Evolutionary conservation across 495 filamentous ascomycete species (phyloP).

Genomic region (Penicillium tannophilum): DNA sequence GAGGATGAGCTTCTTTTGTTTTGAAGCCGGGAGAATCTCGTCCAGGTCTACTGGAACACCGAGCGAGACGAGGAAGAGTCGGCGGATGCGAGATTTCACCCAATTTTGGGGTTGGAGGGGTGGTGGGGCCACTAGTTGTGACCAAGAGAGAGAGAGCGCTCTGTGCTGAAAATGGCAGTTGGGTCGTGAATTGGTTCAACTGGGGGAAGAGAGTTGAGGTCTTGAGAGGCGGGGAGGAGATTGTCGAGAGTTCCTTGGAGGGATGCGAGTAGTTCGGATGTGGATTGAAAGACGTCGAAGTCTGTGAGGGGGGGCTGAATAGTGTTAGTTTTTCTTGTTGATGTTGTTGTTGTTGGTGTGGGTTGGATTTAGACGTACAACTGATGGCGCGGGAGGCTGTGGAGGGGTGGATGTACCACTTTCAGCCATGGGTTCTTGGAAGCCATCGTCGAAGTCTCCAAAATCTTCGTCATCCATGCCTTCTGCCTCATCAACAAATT

Average conservation of each 20-base stretch:
- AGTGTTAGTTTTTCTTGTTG: not conserved
- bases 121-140: constrained; percentile 91
- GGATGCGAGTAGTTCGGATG: constrained; percentile 47
- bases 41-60: constrained; percentile 96
- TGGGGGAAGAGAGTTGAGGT: constrained; percentile 42
- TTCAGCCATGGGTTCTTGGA: constrained; percentile 60
- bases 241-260: constrained; percentile 54
- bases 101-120: constrained; percentile 96
- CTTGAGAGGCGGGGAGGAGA: constrained; percentile 55
- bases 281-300: constrained; percentile 62
- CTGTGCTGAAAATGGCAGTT: constrained; percentile 55
- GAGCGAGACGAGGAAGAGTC: constrained; percentile 92
- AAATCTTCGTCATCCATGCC: constrained; percentile 71
- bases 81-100: constrained; percentile 94
- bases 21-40: constrained; percentile 93
- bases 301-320: constrained; percentile 69
- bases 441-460: constrained; percentile 88
- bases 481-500: constrained; percentile 83
- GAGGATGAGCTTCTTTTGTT: constrained; percentile 95
- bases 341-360: not conserved
- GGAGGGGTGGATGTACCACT: constrained; percentile 30
- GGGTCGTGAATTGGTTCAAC: constrained; percentile 47
- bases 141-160: constrained; percentile 89
- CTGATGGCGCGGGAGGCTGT: constrained; percentile 44
- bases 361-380: constrained; percentile 45